Percentiles rank a stretch among this genome's conserved stretches.
Conservation (phyloP, 805 yeast species). For the Wickerhamomyces ciferrii region DNA sequence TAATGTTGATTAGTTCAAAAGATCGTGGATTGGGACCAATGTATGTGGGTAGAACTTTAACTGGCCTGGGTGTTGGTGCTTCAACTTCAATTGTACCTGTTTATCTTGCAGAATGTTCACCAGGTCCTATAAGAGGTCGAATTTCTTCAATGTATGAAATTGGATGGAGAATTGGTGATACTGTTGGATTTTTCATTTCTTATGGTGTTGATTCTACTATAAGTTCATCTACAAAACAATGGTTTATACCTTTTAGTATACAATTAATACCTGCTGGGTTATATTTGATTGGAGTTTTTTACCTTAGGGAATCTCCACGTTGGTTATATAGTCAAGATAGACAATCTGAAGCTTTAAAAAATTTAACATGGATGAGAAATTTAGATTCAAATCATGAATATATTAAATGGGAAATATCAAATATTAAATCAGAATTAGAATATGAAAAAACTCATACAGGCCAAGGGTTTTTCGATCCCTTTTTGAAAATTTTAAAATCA, state of each 20-base stretch:
- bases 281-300: conserved; percentile 29
- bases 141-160: conserved; percentile 38
- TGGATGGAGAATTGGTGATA: conserved; percentile 41
- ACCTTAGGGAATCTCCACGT: conserved; percentile 38
- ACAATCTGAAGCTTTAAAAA: conserved; percentile 26
- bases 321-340: conserved; percentile 30
- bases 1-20: conserved; percentile 27
- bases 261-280: conserved; percentile 36
- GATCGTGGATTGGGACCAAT: conserved; percentile 32
- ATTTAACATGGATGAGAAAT: conserved; percentile 33
- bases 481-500: conserved; percentile 27
- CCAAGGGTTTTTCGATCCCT: conserved; percentile 34
- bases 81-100: conserved; percentile 42
- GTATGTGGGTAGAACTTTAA: conserved; percentile 43
- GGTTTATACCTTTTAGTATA: conserved; percentile 39
- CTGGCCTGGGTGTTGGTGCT: conserved; percentile 49
- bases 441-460: conserved; percentile 24
- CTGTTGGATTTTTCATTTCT: conserved; percentile 42
- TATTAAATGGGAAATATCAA: conserved; percentile 33
- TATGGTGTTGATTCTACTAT: conserved; percentile 35
- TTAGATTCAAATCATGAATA: conserved; percentile 33
- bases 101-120: conserved; percentile 36
- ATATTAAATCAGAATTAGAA: conserved; percentile 22
- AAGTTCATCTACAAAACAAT: conserved; percentile 25
- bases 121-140: conserved; percentile 36